Evolutionary conservation across 2,329 filamentous ascomycete species (phyloP).

Genomic region (Lachnellula suecica): DNA sequence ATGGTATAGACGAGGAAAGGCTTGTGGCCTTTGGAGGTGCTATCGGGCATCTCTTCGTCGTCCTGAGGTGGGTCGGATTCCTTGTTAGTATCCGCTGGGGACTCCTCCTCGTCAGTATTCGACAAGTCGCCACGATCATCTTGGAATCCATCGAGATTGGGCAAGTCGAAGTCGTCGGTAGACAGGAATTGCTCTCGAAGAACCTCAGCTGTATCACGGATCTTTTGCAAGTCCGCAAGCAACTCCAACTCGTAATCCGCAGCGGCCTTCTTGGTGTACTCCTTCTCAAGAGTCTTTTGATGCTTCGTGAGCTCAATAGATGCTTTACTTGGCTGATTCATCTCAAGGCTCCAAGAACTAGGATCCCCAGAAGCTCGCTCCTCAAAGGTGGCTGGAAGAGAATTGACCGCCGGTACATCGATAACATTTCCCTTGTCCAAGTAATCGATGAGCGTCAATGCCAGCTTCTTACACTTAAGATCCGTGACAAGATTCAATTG

Average conservation of each 20-base stretch:
- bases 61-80: too few relatives aligned
- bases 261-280: background rate
- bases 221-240: background rate
- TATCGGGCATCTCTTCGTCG: background rate
- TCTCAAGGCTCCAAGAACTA: background rate
- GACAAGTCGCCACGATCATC: background rate
- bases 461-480: constrained; percentile 6
- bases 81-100: background rate
- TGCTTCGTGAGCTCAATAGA: background rate
- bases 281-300: background rate
- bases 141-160: background rate
- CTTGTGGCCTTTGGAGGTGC: background rate
- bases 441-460: constrained; percentile 3
- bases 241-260: background rate
- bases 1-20: background rate
- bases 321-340: background rate
- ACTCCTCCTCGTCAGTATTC: background rate
- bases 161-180: background rate
- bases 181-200: background rate
- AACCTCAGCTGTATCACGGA: background rate
- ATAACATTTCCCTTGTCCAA: constrained; percentile 1
- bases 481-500: background rate
- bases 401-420: background rate
- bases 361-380: background rate
- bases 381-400: background rate